Percentiles rank a stretch among this genome's conserved stretches.
These are phyloP conservation scores for Achlya hypogyna DNA, from an alignment of 352 stramenopile genomes.

Conservation along the genomic window DNA sequence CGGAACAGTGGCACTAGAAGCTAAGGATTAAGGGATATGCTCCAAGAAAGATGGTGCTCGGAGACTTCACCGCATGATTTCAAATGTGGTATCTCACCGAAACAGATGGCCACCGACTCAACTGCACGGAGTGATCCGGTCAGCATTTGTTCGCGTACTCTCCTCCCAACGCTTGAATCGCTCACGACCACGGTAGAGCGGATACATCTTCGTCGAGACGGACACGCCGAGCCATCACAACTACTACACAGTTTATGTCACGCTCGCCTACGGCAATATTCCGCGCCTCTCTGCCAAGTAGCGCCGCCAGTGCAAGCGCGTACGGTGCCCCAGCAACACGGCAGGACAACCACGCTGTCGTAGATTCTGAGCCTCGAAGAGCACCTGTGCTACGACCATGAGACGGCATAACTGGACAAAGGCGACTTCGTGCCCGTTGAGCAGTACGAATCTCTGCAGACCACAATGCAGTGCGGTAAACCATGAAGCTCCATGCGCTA, in stretches of 20 bases:
- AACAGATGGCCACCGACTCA: too few species aligned
- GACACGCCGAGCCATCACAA: background rate
- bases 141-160: constrained; percentile 7
- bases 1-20: too few species aligned
- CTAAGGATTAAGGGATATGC: too few species aligned
- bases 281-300: background rate
- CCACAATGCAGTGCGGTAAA: background rate
- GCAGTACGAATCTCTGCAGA: background rate
- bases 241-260: background rate
- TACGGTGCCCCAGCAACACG: background rate
- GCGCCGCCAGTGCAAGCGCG: background rate
- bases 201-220: constrained; percentile 15
- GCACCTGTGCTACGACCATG: constrained; percentile 3
- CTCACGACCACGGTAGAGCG: too few species aligned
- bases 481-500: background rate
- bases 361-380: constrained; percentile 13
- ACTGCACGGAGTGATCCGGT: constrained; percentile 59
- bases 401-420: background rate
- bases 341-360: background rate
- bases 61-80: too few species aligned
- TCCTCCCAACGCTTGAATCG: background rate
- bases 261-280: background rate
- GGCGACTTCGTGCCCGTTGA: background rate
- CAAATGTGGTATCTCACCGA: too few species aligned
- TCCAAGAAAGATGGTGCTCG: too few species aligned